Evolutionary conservation across 257 asterid species (phyloP).

Genomic region (Gardenia jasminoides): DNA sequence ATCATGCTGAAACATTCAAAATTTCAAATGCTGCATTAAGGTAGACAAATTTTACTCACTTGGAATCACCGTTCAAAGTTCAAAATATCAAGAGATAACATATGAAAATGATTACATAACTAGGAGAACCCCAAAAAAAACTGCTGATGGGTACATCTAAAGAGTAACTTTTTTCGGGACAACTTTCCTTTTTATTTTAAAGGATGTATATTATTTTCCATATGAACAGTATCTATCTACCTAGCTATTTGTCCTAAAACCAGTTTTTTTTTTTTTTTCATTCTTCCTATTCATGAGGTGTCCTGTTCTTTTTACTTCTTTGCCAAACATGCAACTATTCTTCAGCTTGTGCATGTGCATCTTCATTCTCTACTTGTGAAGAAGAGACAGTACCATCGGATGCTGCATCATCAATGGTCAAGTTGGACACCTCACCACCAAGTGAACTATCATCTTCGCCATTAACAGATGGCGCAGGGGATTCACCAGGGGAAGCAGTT

Average conservation of each 20-base stretch:
- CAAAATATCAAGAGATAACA: not conserved
- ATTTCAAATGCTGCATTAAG: not conserved
- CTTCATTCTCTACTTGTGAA: slow-evolving; percentile 4
- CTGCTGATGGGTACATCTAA: too few relatives aligned
- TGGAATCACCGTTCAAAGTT: not conserved
- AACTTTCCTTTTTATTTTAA: not conserved
- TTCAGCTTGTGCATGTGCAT: not conserved
- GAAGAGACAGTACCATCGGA: slow-evolving; percentile 37
- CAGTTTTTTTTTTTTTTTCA: not conserved
- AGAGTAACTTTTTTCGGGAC: not conserved
- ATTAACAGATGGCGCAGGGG: slow-evolving; percentile 37
- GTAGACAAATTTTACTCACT: not conserved
- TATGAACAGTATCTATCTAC: slow-evolving; percentile 10
- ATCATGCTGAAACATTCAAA: not conserved
- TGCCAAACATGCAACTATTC: not conserved
- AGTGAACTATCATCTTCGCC: slow-evolving; percentile 53
- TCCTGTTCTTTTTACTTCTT: not conserved
- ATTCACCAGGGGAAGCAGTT: slow-evolving; percentile 35
- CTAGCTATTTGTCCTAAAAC: not conserved
- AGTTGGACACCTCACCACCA: slow-evolving; percentile 48
- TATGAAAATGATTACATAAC: not conserved
- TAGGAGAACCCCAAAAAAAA: not conserved
- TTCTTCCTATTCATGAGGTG: not conserved
- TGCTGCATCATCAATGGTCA: slow-evolving; percentile 41
- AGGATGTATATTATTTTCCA: slow-evolving; percentile 1